phyloP scores from a whole-genome alignment of 371 early-diverging fungal species.

The Mucor piriformis region DNA sequence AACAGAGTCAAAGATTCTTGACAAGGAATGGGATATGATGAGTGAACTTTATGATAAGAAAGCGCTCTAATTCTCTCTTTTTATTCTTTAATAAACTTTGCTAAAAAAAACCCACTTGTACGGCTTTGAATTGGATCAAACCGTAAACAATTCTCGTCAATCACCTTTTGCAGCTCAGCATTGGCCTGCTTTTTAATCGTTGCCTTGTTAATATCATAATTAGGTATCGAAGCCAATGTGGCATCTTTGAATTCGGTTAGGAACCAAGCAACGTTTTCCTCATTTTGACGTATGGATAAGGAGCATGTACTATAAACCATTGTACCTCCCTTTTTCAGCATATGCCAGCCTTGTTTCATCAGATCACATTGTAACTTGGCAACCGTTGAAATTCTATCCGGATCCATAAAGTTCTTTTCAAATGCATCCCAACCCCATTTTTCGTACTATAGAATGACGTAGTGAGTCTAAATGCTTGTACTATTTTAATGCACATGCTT shows the following conservation, averaged over 20 bases:
- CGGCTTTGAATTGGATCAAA: constrained; percentile 68
- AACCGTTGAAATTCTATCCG: constrained; percentile 53
- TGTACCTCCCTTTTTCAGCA: constrained; percentile 71
- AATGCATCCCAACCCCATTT: constrained; percentile 77
- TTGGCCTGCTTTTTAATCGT: constrained; percentile 58
- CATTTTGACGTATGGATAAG: constrained; percentile 80
- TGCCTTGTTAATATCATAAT: constrained; percentile 27
- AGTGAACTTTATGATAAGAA: constrained; percentile 24
- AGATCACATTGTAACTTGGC: constrained; percentile 57
- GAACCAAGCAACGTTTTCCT: constrained; percentile 80
- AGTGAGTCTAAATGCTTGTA: too few species aligned
- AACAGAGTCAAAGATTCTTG: constrained; percentile 16
- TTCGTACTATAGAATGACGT: constrained; percentile 51
- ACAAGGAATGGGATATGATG: constrained; percentile 33
- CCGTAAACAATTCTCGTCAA: constrained; percentile 48
- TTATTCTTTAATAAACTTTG: constrained; percentile 59
- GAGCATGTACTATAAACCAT: constrained; percentile 91
- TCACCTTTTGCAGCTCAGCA: constrained; percentile 39
- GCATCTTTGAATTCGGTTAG: constrained; percentile 54
- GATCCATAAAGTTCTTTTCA: constrained; percentile 69
- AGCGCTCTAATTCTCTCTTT: background rate
- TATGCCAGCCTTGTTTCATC: constrained; percentile 71
- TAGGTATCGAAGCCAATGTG: constrained; percentile 52
- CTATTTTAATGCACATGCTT: background rate
- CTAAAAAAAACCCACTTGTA: constrained; percentile 80